Percentiles rank a stretch among this genome's conserved stretches.
These are phyloP conservation scores for Capsella bursapastoris DNA, from an alignment of 345 rosid genomes.

Conservation along the genomic window DNA sequence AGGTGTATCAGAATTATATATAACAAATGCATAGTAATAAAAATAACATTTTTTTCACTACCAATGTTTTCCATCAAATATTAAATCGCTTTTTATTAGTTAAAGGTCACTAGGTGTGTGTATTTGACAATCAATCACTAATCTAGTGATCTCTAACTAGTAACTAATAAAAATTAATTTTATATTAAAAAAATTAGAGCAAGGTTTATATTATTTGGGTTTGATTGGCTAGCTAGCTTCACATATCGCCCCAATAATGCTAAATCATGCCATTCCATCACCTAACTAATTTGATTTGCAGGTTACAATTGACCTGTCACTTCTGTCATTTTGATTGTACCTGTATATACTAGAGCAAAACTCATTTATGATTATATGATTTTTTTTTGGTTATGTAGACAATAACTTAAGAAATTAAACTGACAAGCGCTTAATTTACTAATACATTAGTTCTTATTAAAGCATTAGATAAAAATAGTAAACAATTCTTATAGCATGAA, in stretches of 20 bases:
- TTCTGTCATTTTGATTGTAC: background rate
- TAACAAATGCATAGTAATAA: background rate
- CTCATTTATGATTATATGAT: background rate
- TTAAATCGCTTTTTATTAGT: no score
- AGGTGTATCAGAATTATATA: background rate
- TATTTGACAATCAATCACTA: no score
- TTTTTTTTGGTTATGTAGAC: background rate
- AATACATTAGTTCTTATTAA: background rate
- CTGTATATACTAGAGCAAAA: background rate
- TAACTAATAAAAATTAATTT: no score
- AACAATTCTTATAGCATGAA: background rate
- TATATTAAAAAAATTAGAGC: no score
- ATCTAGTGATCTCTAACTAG: no score
- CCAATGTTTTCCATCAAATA: background rate
- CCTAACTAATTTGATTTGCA: background rate
- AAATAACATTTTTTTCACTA: background rate
- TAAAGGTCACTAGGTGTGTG: no score
- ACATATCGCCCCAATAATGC: slow-evolving; percentile 8
- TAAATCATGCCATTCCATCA: background rate
- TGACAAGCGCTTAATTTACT: background rate
- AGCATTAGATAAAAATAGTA: background rate
- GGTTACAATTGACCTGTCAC: slow-evolving; percentile 9
- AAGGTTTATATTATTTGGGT: background rate
- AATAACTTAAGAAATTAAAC: background rate
- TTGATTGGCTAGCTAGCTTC: slow-evolving; percentile 7